phyloP scores from a whole-genome alignment of 352 stramenopile genomes.

The Aphanomyces invadans region DNA sequence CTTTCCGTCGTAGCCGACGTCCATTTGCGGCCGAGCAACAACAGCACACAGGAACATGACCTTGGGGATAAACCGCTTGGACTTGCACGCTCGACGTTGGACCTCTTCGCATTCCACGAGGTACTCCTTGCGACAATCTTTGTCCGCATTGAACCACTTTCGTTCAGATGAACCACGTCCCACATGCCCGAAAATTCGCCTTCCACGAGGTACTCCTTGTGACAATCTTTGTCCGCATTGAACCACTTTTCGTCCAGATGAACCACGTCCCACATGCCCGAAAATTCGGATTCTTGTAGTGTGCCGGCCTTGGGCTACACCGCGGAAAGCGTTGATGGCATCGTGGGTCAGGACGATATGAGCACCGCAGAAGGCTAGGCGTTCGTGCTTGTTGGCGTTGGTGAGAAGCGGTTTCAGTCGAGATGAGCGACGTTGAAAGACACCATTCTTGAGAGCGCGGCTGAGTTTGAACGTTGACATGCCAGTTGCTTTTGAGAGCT shows the following conservation, averaged over 20 bases:
- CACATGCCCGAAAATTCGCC: slow-evolving; percentile 15
- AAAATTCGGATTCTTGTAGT: neutral
- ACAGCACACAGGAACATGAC: slow-evolving; percentile 30
- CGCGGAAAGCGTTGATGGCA: neutral
- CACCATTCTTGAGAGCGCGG: neutral
- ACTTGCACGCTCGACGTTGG: slow-evolving; percentile 2
- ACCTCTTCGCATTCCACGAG: slow-evolving; percentile 7
- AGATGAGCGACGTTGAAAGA: neutral
- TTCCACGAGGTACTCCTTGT: neutral
- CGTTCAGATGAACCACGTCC: neutral
- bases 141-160: slow-evolving; percentile 13
- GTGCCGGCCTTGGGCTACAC: neutral
- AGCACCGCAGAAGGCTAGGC: neutral
- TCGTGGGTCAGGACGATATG: neutral
- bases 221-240: neutral
- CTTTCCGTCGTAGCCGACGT: neutral
- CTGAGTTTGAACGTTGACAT: neutral
- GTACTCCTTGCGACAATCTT: slow-evolving; percentile 14
- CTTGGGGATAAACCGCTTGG: slow-evolving; percentile 31
- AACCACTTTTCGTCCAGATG: slow-evolving; percentile 9
- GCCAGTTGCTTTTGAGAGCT: neutral
- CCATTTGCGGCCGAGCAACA: slow-evolving; percentile 16
- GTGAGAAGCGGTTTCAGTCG: slow-evolving; percentile 3
- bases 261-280: neutral
- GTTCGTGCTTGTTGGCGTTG: neutral